Percentiles rank a stretch among this genome's conserved stretches.
Conservation (phyloP, 2,329 filamentous ascomycete genomes). For the Botrytis medusae region DNA sequence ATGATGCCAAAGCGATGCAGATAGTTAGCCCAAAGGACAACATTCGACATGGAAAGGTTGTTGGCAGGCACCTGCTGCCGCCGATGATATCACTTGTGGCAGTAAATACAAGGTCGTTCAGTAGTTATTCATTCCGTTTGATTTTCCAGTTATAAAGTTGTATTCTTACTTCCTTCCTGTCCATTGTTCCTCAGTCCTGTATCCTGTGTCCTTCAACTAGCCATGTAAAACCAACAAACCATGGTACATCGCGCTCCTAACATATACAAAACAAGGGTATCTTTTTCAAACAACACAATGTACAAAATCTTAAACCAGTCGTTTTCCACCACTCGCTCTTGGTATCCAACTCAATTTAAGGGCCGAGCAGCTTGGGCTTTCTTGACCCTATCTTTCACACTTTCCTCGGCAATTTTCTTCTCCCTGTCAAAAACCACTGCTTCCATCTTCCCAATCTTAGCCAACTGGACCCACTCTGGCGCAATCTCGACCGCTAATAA, state of each 20-base stretch:
- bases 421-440: slow-evolving; percentile 47
- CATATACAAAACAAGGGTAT: slow-evolving; percentile 19
- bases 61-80: neutral
- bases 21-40: too few relatives aligned
- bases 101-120: neutral
- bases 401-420: slow-evolving; percentile 32
- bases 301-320: neutral
- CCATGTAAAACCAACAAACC: neutral
- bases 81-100: neutral
- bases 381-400: slow-evolving; percentile 34
- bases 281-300: neutral
- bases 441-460: slow-evolving; percentile 46
- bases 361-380: slow-evolving; percentile 16
- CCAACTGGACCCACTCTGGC: slow-evolving; percentile 51
- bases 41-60: neutral
- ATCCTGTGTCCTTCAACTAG: neutral
- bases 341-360: neutral
- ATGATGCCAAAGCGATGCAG: neutral
- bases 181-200: neutral
- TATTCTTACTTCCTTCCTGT: neutral
- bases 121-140: neutral
- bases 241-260: neutral
- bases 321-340: too few relatives aligned
- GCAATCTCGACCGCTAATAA: slow-evolving; percentile 48
- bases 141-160: neutral